These are phyloP conservation scores for Setomelanomma holmii DNA, from an alignment of 2,329 filamentous ascomycete genomes.

Conservation along the genomic window DNA sequence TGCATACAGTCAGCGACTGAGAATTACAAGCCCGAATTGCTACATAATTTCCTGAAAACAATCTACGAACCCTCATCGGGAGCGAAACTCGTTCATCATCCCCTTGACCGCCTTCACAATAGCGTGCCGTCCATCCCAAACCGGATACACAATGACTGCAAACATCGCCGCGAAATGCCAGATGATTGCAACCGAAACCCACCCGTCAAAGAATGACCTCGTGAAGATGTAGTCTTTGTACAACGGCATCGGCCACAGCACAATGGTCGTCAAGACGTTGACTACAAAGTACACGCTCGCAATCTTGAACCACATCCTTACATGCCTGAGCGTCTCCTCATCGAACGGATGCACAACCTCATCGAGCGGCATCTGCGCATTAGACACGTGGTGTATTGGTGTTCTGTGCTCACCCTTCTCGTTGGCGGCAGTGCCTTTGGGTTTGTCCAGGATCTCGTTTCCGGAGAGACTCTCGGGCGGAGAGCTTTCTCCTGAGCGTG, in stretches of 20 bases:
- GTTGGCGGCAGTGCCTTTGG: neutral
- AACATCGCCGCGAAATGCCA: constrained; percentile 77
- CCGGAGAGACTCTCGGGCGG: constrained; percentile 6
- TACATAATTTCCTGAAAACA: neutral
- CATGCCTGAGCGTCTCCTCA: constrained; percentile 11
- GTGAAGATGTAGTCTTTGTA: constrained; percentile 84
- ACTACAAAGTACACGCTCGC: constrained; percentile 14
- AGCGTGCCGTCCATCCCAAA: constrained; percentile 67
- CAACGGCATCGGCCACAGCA: constrained; percentile 93
- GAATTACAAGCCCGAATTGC: neutral
- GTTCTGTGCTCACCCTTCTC: neutral
- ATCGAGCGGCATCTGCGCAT: constrained; percentile 9
- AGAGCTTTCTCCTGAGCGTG: constrained; percentile 3
- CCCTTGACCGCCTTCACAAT: constrained; percentile 9
- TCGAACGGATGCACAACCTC: constrained; percentile 16
- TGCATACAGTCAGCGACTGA: neutral
- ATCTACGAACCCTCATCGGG: neutral
- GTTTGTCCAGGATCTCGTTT: neutral
- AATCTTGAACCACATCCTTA: constrained; percentile 13
- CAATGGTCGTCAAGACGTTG: constrained; percentile 24
- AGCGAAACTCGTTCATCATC: constrained; percentile 2
- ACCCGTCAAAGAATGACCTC: constrained; percentile 80
- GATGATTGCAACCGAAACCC: constrained; percentile 70
- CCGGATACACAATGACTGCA: constrained; percentile 78
- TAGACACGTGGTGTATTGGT: constrained; percentile 2